Evolutionary conservation across 306 rosid species (phyloP).

Genomic region (Cyclanthera cordifolia): DNA sequence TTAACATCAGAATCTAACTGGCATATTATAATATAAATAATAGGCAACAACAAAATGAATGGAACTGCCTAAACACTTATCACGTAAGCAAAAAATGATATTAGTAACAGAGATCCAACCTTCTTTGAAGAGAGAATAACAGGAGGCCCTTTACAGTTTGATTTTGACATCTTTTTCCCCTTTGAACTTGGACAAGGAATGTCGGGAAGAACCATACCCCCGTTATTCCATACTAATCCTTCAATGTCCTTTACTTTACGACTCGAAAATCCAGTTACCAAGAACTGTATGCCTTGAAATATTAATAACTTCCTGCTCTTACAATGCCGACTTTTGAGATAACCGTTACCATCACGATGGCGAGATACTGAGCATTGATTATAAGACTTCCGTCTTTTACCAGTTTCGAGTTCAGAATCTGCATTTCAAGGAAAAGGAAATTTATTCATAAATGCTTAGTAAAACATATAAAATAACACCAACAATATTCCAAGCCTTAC

Average conservation of each 20-base stretch:
- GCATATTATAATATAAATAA: neutral
- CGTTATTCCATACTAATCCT: conserved; percentile 49
- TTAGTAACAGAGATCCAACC: conserved; percentile 32
- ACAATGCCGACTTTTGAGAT: conserved; percentile 23
- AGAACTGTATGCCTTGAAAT: conserved; percentile 61
- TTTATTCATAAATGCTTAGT: neutral
- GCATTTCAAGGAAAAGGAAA: conserved; percentile 16
- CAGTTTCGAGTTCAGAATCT: conserved; percentile 34
- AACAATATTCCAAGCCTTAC: conserved; percentile 19
- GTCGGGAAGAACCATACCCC: conserved; percentile 57
- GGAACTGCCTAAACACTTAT: neutral
- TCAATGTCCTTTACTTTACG: conserved; percentile 48
- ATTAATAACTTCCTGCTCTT: conserved; percentile 29
- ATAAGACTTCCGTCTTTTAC: conserved; percentile 28
- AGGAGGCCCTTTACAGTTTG: conserved; percentile 35
- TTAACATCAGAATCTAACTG: neutral
- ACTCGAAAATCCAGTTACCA: conserved; percentile 66
- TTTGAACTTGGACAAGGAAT: conserved; percentile 52
- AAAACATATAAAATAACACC: neutral
- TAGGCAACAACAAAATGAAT: neutral
- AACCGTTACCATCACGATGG: conserved; percentile 19
- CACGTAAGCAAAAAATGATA: neutral
- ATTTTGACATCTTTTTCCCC: conserved; percentile 31
- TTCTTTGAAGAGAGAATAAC: conserved; percentile 53
- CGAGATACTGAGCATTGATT: conserved; percentile 20